Evolutionary conservation across 2,329 filamentous ascomycete species (phyloP).

Genomic region (Epichloe hybrida): DNA sequence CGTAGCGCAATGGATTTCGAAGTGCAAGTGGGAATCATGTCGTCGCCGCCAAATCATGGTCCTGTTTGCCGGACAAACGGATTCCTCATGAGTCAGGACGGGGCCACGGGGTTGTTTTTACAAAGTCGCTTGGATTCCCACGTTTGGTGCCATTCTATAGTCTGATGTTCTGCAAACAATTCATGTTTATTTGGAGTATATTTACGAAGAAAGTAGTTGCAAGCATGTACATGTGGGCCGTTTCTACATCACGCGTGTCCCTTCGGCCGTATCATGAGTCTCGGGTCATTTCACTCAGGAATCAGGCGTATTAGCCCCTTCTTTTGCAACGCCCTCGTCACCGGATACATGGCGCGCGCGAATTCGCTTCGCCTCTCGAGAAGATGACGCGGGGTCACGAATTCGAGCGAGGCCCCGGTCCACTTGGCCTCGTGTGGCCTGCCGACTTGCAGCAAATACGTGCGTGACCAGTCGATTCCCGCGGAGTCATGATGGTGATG

Average conservation of each 20-base stretch:
- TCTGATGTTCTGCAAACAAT: too few species aligned
- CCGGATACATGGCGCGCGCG: neutral
- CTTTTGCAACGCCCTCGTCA: neutral
- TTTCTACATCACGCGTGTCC: too few species aligned
- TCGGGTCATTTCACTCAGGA: neutral
- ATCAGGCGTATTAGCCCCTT: neutral
- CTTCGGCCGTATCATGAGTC: neutral
- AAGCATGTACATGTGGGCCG: too few species aligned
- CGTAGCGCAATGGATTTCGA: too few species aligned
- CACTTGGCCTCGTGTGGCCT: neutral
- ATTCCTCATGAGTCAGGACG: too few species aligned
- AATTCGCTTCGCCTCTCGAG: neutral
- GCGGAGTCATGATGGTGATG: neutral
- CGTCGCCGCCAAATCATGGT: too few species aligned
- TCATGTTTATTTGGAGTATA: neutral
- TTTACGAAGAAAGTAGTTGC: neutral
- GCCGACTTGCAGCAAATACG: neutral
- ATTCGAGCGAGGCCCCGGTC: neutral
- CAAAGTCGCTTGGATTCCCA: too few species aligned
- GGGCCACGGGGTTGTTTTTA: too few species aligned
- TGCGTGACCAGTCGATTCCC: neutral
- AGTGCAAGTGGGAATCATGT: too few species aligned
- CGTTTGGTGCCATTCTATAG: too few species aligned
- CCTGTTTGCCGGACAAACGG: too few species aligned
- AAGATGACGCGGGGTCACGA: neutral